Base-by-base conservation (phyloP, 352 stramenopile genomes). In the Globisporangium parvum region DNA sequence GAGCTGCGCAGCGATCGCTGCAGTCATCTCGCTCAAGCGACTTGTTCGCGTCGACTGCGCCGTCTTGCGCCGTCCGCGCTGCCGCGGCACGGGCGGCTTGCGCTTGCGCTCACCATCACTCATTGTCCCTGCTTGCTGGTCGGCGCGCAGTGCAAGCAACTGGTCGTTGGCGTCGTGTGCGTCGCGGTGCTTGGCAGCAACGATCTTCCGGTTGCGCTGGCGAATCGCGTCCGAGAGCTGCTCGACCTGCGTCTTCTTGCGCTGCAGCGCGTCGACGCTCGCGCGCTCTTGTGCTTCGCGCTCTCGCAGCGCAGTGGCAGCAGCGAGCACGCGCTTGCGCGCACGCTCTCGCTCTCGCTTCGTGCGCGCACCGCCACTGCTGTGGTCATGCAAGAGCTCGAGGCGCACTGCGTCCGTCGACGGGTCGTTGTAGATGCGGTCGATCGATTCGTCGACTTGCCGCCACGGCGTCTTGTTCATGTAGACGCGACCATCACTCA, bases 181-280 rank as follows among this genome's bases (percentile, higher is more conserved):
- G 31, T 37, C 31, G 31, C 31, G 31, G 10, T 37, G 31, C 31
- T 10, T 12, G 6, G 31, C 31, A 37, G 31, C 31, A 31, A 67
- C 20, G 5, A 59, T 39, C 55, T 51, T 67, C 51, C 72, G 77
- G 44, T 91, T 91, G 37, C 70, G 71, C 2, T 52, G 48, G 14
- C 77, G 76, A 65, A 91, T 87, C 2, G 73, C 63, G 12, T 77
- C 59, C 0, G 78, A 87, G 35, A 91, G 63, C 17, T 79, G 62
- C 18, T 73, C 50, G 14, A 86, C 61, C 5, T 71, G 60, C n/a
- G 63, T 44, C 23, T 85, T 85, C 6, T 75, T 65, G 21, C 69
- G 59, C 51, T 71, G 65, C 12, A 28, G 41, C 6, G 18, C 31
- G 10, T 37, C 31, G 31, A 8, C 31, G 12, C 31, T 37, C 12